Percentiles rank a stretch among this genome's conserved stretches.
These are phyloP conservation scores for Colletotrichum ledebouriae DNA, from an alignment of 2,329 filamentous ascomycete species.

Conservation along the genomic window DNA sequence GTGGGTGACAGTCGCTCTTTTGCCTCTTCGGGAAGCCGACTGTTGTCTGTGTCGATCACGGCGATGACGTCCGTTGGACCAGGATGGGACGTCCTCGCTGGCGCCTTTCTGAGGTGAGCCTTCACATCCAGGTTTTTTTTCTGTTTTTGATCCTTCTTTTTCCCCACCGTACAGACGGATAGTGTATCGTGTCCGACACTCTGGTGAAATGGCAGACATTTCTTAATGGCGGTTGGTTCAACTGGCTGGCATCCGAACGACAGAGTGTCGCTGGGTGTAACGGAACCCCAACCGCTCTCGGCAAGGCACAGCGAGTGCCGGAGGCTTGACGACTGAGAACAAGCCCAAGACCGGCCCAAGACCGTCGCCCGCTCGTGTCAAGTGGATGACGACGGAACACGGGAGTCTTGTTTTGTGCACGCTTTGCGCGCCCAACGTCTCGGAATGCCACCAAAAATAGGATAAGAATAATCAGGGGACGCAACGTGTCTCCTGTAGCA, in stretches of 20 bases:
- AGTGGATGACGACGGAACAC: conserved; percentile 5
- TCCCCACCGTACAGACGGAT: neutral
- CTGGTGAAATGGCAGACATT: neutral
- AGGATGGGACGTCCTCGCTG: neutral
- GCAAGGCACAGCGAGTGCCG: neutral
- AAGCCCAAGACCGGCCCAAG: neutral
- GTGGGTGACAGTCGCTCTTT: conserved; percentile 28
- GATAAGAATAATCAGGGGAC: neutral
- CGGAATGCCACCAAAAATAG: neutral
- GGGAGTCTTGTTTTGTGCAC: conserved; percentile 22
- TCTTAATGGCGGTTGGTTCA: neutral
- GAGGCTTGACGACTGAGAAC: conserved; percentile 13
- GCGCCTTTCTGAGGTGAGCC: too few relatives aligned
- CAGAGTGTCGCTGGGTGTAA: neutral
- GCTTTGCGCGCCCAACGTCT: conserved; percentile 16
- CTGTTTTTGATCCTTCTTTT: too few relatives aligned
- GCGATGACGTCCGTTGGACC: conserved; percentile 36
- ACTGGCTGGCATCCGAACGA: neutral
- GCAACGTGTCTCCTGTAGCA: neutral
- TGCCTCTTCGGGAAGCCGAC: conserved; percentile 37
- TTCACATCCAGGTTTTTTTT: too few relatives aligned
- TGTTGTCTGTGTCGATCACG: conserved; percentile 38
- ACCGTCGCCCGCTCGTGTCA: conserved; percentile 11
- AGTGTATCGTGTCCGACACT: neutral
- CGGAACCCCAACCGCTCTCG: conserved; percentile 3